These are phyloP conservation scores for Russula vinacea DNA, from an alignment of 768 basidiomycete species.

Conservation along the genomic window DNA sequence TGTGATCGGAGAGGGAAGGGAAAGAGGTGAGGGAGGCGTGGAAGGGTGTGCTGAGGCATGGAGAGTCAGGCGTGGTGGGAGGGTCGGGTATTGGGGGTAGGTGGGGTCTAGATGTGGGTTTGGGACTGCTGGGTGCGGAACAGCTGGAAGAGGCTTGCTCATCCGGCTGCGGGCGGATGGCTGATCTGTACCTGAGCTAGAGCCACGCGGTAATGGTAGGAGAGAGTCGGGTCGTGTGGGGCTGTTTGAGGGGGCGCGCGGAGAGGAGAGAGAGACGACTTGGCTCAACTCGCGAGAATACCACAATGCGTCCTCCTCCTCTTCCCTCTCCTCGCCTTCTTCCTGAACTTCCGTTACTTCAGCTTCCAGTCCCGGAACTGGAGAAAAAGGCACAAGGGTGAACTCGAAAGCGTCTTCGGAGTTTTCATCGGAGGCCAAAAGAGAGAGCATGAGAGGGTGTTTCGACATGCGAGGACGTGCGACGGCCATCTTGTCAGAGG, in stretches of 20 bases:
- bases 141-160: conserved; percentile 43
- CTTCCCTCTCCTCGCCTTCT: conserved; percentile 34
- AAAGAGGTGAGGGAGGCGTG: background rate
- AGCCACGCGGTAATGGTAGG: conserved; percentile 30
- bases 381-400: conserved; percentile 16
- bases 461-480: no score
- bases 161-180: conserved; percentile 34
- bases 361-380: conserved; percentile 27
- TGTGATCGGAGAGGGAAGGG: background rate
- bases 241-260: conserved; percentile 26
- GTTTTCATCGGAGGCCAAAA: conserved; percentile 21
- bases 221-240: conserved; percentile 42
- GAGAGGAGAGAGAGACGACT: conserved; percentile 45
- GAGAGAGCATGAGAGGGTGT: conserved; percentile 48
- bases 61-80: conserved; percentile 29
- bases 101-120: conserved; percentile 38
- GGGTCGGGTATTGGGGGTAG: conserved; percentile 34
- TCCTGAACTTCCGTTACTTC: conserved; percentile 36
- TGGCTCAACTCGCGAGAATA: conserved; percentile 55
- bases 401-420: conserved; percentile 24
- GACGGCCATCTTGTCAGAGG: conserved; percentile 32
- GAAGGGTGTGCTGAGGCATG: conserved; percentile 33
- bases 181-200: background rate
- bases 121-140: conserved; percentile 39
- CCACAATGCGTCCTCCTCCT: conserved; percentile 55